These are phyloP conservation scores for Stentor coeruleus DNA, from an alignment of 73 alveolate genomes.

Conservation along the genomic window DNA sequence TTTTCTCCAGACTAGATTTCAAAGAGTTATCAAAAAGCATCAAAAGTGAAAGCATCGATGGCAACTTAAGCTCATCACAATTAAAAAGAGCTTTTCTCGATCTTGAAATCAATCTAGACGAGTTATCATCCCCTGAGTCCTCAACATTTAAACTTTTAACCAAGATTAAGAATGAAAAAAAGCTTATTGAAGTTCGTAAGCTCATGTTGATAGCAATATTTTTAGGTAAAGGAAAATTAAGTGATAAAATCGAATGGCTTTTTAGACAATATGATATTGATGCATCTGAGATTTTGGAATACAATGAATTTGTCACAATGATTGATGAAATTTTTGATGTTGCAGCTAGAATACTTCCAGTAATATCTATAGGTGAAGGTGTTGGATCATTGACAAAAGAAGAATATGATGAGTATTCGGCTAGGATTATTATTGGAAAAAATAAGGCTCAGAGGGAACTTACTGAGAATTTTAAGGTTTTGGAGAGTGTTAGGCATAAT, in stretches of 20 bases:
- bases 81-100: neutral
- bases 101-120: neutral
- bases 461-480: neutral
- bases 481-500: neutral
- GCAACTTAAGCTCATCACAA: constrained; percentile 3
- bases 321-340: neutral
- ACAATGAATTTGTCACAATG: neutral
- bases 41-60: neutral
- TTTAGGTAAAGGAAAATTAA: neutral
- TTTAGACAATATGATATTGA: constrained; percentile 9
- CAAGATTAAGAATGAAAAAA: neutral
- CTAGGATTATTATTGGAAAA: neutral
- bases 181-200: neutral
- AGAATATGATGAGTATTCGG: neutral
- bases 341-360: neutral
- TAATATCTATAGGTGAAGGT: neutral
- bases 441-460: neutral
- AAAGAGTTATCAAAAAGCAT: constrained; percentile 3
- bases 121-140: neutral
- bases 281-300: neutral
- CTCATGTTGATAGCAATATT: neutral
- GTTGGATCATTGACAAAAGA: constrained; percentile 4
- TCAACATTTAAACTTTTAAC: neutral
- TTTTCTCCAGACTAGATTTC: neutral
- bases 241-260: constrained; percentile 1